Evolutionary conservation across 2,329 filamentous ascomycete species (phyloP).

Genomic region (Zalaria sp.): DNA sequence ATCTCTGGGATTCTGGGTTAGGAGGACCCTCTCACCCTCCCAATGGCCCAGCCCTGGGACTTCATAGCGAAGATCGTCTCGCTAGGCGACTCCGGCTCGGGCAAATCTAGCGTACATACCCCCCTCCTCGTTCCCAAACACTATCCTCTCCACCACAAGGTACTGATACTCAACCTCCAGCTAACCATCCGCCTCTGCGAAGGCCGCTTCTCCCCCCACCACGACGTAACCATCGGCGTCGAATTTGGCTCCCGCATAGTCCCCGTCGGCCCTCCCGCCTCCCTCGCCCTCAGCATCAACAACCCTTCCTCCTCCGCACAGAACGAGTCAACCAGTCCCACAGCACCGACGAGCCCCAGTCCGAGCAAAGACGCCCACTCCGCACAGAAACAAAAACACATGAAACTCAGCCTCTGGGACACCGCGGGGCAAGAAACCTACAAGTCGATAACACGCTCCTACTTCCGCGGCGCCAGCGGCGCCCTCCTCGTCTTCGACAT

Average conservation of each 20-base stretch:
- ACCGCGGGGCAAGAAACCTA: slow-evolving; percentile 96
- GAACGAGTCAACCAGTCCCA: too few relatives aligned
- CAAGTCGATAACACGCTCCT: slow-evolving; percentile 87
- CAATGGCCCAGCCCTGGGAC: slow-evolving; percentile 65
- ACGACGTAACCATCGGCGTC: slow-evolving; percentile 95
- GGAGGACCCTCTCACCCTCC: too few relatives aligned
- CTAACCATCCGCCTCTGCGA: slow-evolving; percentile 92
- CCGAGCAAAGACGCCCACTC: slow-evolving; percentile 6
- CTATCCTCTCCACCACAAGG: background rate
- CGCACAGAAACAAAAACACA: slow-evolving; percentile 47
- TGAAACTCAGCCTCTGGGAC: slow-evolving; percentile 92
- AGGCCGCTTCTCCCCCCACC: slow-evolving; percentile 83
- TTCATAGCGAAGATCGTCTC: slow-evolving; percentile 98
- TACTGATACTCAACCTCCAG: slow-evolving; percentile 22
- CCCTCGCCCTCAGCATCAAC: slow-evolving; percentile 40
- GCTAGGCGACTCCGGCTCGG: slow-evolving; percentile 90
- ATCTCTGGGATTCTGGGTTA: background rate
- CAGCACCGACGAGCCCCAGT: too few relatives aligned
- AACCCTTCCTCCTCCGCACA: slow-evolving; percentile 23
- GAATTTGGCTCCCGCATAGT: slow-evolving; percentile 92
- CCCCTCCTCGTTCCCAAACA: too few relatives aligned
- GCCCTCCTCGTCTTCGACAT: slow-evolving; percentile 92
- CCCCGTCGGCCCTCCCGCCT: slow-evolving; percentile 72
- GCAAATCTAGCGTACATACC: slow-evolving; percentile 67
- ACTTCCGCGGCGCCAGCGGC: slow-evolving; percentile 71